Conservation (phyloP, 1,284 basidiomycete genomes). For the Pyrrhoderma noxium region DNA sequence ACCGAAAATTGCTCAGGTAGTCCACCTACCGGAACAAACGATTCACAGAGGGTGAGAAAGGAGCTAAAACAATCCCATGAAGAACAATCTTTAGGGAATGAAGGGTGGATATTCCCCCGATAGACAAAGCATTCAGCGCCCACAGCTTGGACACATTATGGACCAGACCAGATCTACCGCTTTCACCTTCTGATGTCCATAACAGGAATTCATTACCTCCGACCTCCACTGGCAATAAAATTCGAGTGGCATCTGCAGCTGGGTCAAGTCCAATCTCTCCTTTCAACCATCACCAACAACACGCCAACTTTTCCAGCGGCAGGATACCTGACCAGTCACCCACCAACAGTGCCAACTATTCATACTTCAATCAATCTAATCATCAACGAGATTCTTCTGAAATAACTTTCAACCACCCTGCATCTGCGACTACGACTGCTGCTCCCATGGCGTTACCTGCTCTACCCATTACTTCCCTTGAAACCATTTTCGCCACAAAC, state of each 20-base stretch:
- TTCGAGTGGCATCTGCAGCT: conserved; percentile 8
- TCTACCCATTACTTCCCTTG: not conserved
- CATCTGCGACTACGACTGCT: too few species aligned
- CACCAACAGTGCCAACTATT: not conserved
- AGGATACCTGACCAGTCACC: not conserved
- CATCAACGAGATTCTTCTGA: too few species aligned
- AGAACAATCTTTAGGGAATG: not conserved
- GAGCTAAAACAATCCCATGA: not conserved
- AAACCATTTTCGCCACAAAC: not conserved
- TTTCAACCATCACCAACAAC: conserved; percentile 17
- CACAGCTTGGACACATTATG: conserved; percentile 13
- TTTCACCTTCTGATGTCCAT: conserved; percentile 3
- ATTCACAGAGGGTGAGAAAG: too few species aligned
- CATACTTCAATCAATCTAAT: conserved; percentile 1
- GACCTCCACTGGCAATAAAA: not conserved
- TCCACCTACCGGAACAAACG: too few species aligned
- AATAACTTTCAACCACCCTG: too few species aligned
- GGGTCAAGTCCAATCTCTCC: conserved; percentile 10
- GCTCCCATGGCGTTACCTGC: not conserved
- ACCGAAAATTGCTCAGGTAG: too few species aligned
- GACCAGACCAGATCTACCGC: conserved; percentile 5
- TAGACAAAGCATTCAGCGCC: conserved; percentile 4
- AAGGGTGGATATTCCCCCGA: not conserved
- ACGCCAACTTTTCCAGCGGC: not conserved
- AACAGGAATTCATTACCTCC: conserved; percentile 4